A percentile compares a stretch with the other conserved stretches of the same genome.
Conservation (phyloP, 1,284 basidiomycete genomes). For the Veloporphyrellus conicus region DNA sequence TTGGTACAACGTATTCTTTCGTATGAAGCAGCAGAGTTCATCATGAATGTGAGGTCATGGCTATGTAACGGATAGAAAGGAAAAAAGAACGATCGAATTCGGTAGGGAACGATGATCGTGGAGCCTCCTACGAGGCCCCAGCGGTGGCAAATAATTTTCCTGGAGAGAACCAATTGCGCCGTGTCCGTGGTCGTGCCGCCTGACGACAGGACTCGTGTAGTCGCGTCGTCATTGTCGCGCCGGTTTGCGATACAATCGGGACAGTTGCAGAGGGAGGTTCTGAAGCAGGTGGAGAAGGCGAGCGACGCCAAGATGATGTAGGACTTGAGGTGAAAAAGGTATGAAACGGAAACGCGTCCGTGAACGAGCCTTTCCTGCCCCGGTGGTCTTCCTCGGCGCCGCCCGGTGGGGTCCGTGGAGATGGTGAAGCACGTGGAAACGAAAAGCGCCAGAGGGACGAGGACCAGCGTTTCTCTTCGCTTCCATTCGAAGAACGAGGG, state of each 20-base stretch:
- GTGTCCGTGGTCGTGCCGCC: conserved; percentile 44
- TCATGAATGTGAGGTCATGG: background rate
- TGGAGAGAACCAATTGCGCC: conserved; percentile 57
- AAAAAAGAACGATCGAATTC: conserved; percentile 4
- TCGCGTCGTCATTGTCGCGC: conserved; percentile 9
- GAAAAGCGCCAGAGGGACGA: conserved; percentile 43
- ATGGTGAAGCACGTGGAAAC: conserved; percentile 38
- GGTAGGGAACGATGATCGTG: conserved; percentile 12
- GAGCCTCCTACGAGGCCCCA: conserved; percentile 35
- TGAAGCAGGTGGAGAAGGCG: conserved; percentile 30
- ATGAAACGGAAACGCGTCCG: conserved; percentile 47
- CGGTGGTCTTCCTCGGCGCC: conserved; percentile 26
- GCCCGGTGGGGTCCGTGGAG: conserved; percentile 25
- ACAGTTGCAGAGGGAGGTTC: conserved; percentile 17
- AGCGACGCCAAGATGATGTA: conserved; percentile 33
- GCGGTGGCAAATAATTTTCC: conserved; percentile 49
- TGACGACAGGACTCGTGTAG: conserved; percentile 35
- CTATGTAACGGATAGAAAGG: conserved; percentile 1
- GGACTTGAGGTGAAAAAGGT: conserved; percentile 33
- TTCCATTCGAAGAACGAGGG: conserved; percentile 32
- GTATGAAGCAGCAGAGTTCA: background rate
- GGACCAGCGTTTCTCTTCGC: conserved; percentile 37
- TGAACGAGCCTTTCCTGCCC: conserved; percentile 30
- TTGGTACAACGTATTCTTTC: conserved; percentile 26
- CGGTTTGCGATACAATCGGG: conserved; percentile 8